Base-by-base conservation (phyloP, 257 asterid genomes). In the Petunia secreta region DNA sequence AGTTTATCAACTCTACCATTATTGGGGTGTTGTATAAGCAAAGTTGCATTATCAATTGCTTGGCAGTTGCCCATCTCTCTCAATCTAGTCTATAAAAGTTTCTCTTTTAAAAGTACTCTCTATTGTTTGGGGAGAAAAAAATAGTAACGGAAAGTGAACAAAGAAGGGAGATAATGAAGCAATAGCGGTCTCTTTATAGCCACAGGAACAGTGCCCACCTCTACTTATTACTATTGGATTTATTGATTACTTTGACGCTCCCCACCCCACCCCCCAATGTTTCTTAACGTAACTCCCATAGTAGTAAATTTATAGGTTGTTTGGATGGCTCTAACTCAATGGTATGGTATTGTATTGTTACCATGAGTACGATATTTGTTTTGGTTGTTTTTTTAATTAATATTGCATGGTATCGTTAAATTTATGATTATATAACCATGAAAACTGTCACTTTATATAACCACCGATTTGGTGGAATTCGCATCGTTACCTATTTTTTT, bases 61-160 rank as follows among this genome's bases (percentile, higher is more conserved):
- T 95, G 98, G 82, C 98, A 95, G 75, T 95, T 95, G 5, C 98
- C 98, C 98, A 94, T 94, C 77, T 84, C 66, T 66, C 48, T 53
- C 77, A 46, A 48, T 69, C 25, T 25, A 46, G 9, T 52, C 15
- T 69, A 69, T 41, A 10, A 65, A 64, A 41, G 10, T 46, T 52
- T 6, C 52, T 52, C 8, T n/a, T 53, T 52, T 62, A 1, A 0
- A 10, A 1, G 16, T 2, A n/a, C 39, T 41, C 75, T 67, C 75
- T 43, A 77, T 4, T 16, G 44, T 34, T 50, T 73, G 11, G 13
- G 43, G 77, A 9, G 79, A 8, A 13, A 85, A 36, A 50, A 16
- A 52, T 36, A 37, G 36, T 79, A 77, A 65, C 69, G 63, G 14
- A 55, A 43, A 39, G 44, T 68, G 78, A 78, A 65, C 68, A 62